These are phyloP conservation scores for Fusarium virguliforme DNA, from an alignment of 2,329 filamentous ascomycete species.

Conservation along the genomic window DNA sequence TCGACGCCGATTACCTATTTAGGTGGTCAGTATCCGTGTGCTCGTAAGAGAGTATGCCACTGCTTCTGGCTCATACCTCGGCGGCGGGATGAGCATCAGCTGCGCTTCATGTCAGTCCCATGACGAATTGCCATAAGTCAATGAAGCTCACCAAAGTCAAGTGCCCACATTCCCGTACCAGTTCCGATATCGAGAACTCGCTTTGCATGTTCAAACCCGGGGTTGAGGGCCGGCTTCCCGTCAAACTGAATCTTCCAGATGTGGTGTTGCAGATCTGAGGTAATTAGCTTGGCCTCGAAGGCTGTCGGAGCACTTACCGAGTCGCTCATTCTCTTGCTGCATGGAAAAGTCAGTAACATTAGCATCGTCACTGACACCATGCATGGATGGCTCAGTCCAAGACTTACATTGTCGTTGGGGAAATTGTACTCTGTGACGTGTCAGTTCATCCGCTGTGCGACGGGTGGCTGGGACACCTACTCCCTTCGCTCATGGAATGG, in stretches of 20 bases:
- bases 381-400: neutral
- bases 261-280: constrained; percentile 34
- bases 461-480: constrained; percentile 29
- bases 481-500: constrained; percentile 50
- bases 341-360: neutral
- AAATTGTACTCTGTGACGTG: constrained; percentile 44
- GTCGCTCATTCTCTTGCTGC: constrained; percentile 40
- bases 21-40: neutral
- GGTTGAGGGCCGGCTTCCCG: constrained; percentile 31
- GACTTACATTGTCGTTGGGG: constrained; percentile 44
- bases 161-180: constrained; percentile 50
- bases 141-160: constrained; percentile 43
- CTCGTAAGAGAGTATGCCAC: neutral
- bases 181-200: constrained; percentile 50
- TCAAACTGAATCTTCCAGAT: constrained; percentile 38
- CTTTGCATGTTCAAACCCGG: constrained; percentile 35
- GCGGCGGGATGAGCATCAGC: constrained; percentile 38
- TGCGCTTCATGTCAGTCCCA: neutral
- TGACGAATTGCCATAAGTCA: neutral
- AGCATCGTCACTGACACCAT: neutral
- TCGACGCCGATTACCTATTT: constrained; percentile 42
- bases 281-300: neutral
- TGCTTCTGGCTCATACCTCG: constrained; percentile 15
- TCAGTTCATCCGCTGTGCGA: constrained; percentile 1
- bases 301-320: constrained; percentile 25